These are phyloP conservation scores for Hondaea fermentalgiana DNA, from an alignment of 108 stramenopile species.

Conservation along the genomic window DNA sequence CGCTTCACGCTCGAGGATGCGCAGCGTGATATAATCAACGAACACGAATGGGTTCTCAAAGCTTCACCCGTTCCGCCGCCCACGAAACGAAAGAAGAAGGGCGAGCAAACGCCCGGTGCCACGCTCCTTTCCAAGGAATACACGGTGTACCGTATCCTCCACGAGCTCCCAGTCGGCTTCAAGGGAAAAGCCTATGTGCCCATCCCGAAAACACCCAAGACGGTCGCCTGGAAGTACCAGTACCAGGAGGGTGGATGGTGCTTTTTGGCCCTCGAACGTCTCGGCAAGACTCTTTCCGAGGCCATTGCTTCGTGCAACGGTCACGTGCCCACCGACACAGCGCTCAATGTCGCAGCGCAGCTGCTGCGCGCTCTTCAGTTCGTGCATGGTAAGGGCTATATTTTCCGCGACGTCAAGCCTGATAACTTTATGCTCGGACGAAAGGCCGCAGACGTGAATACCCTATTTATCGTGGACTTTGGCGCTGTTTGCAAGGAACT, in stretches of 20 bases:
- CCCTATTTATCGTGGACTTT: background rate
- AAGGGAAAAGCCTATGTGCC: background rate
- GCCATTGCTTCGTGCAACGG: background rate
- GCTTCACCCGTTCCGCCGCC: background rate
- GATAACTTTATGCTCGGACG: background rate
- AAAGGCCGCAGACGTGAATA: background rate
- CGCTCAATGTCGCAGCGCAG: background rate
- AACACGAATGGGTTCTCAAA: background rate
- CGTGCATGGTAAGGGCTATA: background rate
- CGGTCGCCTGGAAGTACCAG: background rate
- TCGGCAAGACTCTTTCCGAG: background rate
- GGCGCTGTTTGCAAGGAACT: background rate
- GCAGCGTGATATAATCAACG: background rate
- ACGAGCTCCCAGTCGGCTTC: background rate
- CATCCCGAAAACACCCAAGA: background rate
- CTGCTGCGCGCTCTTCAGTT: background rate
- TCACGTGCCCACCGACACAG: background rate
- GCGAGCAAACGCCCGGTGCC: background rate
- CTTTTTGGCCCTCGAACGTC: background rate
- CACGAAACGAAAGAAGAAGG: background rate
- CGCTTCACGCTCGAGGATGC: background rate
- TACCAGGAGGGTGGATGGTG: background rate
- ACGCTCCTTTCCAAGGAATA: background rate
- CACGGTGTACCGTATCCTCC: background rate
- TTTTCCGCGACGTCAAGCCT: background rate